Percentiles rank a stretch among this genome's conserved stretches.
These are phyloP conservation scores for Ascochyta lentis DNA, from an alignment of 2,329 filamentous ascomycete species.

Conservation along the genomic window DNA sequence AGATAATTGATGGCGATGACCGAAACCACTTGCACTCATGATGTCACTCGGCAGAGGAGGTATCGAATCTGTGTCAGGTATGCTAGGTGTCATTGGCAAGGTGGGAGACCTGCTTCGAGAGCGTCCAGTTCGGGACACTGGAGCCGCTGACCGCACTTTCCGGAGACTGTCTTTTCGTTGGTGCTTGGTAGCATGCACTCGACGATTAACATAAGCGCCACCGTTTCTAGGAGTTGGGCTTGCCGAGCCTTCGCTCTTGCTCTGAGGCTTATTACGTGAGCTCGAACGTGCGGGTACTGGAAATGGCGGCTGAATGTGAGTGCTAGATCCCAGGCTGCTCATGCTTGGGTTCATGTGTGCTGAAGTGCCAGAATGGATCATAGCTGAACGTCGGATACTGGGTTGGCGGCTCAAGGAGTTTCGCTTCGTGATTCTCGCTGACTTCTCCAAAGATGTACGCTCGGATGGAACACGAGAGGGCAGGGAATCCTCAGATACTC, in stretches of 20 bases:
- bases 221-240: slow-evolving; percentile 72
- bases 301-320: slow-evolving; percentile 72
- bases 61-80: slow-evolving; percentile 72
- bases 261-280: slow-evolving; percentile 75
- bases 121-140: slow-evolving; percentile 62
- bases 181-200: slow-evolving; percentile 50
- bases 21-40: slow-evolving; percentile 56
- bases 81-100: slow-evolving; percentile 71
- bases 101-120: slow-evolving; percentile 61
- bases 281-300: slow-evolving; percentile 90
- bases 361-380: slow-evolving; percentile 80
- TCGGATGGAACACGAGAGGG: slow-evolving; percentile 29
- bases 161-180: slow-evolving; percentile 69
- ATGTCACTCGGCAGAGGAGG: slow-evolving; percentile 77
- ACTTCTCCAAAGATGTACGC: slow-evolving; percentile 46
- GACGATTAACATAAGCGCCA: slow-evolving; percentile 38
- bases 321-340: slow-evolving; percentile 59
- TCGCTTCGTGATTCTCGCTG: slow-evolving; percentile 46
- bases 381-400: slow-evolving; percentile 76
- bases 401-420: slow-evolving; percentile 50
- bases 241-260: slow-evolving; percentile 75
- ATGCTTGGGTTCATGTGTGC: slow-evolving; percentile 74
- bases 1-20: slow-evolving; percentile 65
- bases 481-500: slow-evolving; percentile 42
- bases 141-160: slow-evolving; percentile 84